Percentiles rank a stretch among this genome's conserved stretches.
phyloP scores from a whole-genome alignment of 2,329 filamentous ascomycete species.

The Intubia oerlemansii region DNA sequence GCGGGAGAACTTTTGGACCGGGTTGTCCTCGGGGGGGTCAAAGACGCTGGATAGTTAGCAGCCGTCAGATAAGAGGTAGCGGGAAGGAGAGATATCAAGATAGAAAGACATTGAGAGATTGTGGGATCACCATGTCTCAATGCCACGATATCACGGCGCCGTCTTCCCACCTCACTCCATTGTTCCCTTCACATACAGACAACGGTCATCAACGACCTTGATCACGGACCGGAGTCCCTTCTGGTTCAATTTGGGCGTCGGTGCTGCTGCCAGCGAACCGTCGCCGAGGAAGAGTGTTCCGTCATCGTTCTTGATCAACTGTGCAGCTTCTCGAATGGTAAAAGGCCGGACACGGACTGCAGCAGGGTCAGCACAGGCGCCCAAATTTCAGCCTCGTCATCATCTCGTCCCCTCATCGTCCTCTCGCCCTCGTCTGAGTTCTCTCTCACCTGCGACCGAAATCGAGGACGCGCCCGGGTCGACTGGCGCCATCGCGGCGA shows the following conservation, averaged over 20 bases:
- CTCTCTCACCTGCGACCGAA: slow-evolving; percentile 30
- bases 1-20: slow-evolving; percentile 68
- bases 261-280: slow-evolving; percentile 74
- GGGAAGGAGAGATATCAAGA: slow-evolving; percentile 25
- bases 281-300: slow-evolving; percentile 87
- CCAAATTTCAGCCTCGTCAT: neutral
- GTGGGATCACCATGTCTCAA: too few species aligned
- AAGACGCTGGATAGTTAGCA: slow-evolving; percentile 49
- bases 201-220: slow-evolving; percentile 90
- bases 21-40: slow-evolving; percentile 87
- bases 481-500: slow-evolving; percentile 15
- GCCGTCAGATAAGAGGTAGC: neutral
- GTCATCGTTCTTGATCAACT: slow-evolving; percentile 64
- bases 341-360: slow-evolving; percentile 49
- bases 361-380: slow-evolving; percentile 5
- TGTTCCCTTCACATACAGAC: slow-evolving; percentile 29
- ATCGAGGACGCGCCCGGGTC: slow-evolving; percentile 35
- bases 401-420: neutral
- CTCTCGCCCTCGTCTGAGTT: neutral
- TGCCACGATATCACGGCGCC: too few species aligned
- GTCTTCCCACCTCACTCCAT: too few species aligned
- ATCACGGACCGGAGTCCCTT: slow-evolving; percentile 81
- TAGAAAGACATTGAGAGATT: too few species aligned
- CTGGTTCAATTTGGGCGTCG: slow-evolving; percentile 63
- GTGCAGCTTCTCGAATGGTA: slow-evolving; percentile 82